phyloP scores from a whole-genome alignment of 768 basidiomycete genomes.

The Chlorophyllum brunneum region DNA sequence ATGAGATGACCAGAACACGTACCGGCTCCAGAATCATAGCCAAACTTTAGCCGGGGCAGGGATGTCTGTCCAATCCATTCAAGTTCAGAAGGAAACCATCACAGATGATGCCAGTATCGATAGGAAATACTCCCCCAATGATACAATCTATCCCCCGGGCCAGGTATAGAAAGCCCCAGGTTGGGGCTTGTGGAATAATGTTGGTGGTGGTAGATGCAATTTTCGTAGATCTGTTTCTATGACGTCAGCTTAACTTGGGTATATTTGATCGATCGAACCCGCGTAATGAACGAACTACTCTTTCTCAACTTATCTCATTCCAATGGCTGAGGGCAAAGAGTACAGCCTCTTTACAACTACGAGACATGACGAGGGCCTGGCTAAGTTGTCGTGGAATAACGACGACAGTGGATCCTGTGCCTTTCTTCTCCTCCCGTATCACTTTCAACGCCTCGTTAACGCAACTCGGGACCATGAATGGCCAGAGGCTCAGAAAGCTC shows the following conservation, averaged over 20 bases:
- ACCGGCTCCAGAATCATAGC: constrained; percentile 21
- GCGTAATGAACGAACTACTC: background rate
- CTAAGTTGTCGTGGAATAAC: constrained; percentile 52
- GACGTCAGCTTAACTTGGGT: constrained; percentile 1
- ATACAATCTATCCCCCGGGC: background rate
- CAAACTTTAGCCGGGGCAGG: constrained; percentile 16
- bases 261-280: background rate
- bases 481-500: constrained; percentile 27
- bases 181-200: background rate
- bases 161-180: background rate
- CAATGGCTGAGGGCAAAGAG: background rate
- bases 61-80: constrained; percentile 14
- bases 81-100: constrained; percentile 16
- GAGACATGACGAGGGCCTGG: constrained; percentile 53
- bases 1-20: constrained; percentile 18
- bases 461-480: constrained; percentile 53
- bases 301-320: background rate
- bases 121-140: constrained; percentile 4
- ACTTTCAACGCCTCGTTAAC: constrained; percentile 53
- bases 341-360: constrained; percentile 50
- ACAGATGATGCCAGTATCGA: constrained; percentile 9
- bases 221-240: background rate
- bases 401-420: constrained; percentile 48
- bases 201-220: background rate
- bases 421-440: constrained; percentile 59